A percentile compares a stretch with the other conserved stretches of the same genome.
Evolutionary conservation across 345 rosid species (phyloP).

Genomic region (Theobroma cacao): DNA sequence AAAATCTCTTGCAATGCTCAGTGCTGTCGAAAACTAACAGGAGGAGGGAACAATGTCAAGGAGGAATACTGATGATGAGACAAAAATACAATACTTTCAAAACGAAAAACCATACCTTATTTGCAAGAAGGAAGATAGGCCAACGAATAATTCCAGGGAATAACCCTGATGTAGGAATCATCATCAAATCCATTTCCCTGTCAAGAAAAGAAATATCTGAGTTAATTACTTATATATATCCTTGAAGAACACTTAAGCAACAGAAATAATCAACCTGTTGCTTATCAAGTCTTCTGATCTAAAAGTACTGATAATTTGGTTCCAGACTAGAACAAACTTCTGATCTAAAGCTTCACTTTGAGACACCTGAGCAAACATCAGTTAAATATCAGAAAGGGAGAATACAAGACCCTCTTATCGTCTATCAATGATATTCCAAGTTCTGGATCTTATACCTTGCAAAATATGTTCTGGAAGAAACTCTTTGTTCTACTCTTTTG

Average conservation of each 20-base stretch:
- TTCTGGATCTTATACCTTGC: conserved; percentile 46
- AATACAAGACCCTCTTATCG: background rate
- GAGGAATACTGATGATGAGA: conserved; percentile 19
- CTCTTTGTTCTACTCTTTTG: conserved; percentile 37
- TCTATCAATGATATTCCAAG: background rate
- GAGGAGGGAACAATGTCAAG: conserved; percentile 31
- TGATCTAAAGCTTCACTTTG: conserved; percentile 49
- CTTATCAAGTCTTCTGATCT: conserved; percentile 91
- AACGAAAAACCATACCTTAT: conserved; percentile 51
- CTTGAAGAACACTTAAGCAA: conserved; percentile 3
- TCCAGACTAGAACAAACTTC: conserved; percentile 91
- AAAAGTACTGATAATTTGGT: conserved; percentile 72
- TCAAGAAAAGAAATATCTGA: conserved; percentile 12
- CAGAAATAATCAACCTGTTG: conserved; percentile 50
- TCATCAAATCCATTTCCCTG: conserved; percentile 95
- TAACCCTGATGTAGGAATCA: conserved; percentile 66
- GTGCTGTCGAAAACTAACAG: conserved; percentile 71
- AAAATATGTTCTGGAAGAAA: conserved; percentile 40
- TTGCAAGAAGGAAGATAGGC: conserved; percentile 94
- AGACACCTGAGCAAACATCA: conserved; percentile 39
- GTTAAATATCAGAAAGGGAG: conserved; percentile 1
- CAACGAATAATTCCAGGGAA: conserved; percentile 65
- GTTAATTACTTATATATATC: conserved; percentile 2
- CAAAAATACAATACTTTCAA: background rate
- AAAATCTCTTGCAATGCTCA: conserved; percentile 84